Conservation (phyloP, 495 filamentous ascomycete species). For the Xylaria curta region DNA sequence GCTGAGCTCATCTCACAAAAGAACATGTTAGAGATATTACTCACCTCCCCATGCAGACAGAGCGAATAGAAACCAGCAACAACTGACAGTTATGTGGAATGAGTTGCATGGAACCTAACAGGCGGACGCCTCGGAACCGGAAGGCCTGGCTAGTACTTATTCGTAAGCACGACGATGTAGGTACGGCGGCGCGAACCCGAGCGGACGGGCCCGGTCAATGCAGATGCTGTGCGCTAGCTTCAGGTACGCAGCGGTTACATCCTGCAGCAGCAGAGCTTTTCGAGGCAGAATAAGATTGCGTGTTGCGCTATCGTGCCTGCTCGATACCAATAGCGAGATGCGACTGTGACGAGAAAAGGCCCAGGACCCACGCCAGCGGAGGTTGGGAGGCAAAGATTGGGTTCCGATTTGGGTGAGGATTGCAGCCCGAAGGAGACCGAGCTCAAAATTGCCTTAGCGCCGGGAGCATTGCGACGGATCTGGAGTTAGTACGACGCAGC, state of each 20-base stretch:
- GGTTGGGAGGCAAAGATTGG: constrained; percentile 22
- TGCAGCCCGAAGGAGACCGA: constrained; percentile 18
- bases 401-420: constrained; percentile 21
- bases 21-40: not conserved
- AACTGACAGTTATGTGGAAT: not conserved
- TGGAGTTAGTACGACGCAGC: constrained; percentile 16
- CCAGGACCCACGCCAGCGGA: constrained; percentile 11
- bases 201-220: constrained; percentile 3
- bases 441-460: constrained; percentile 20
- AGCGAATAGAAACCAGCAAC: not conserved
- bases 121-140: not conserved
- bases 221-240: constrained; percentile 26
- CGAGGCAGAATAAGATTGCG: constrained; percentile 12
- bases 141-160: not conserved
- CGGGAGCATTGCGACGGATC: constrained; percentile 6
- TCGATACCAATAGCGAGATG: constrained; percentile 17
- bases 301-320: constrained; percentile 7
- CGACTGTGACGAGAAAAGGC: not conserved
- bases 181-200: constrained; percentile 19
- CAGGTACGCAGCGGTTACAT: constrained; percentile 17
- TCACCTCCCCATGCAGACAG: not conserved
- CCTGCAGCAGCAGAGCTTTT: not conserved
- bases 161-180: constrained; percentile 5
- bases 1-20: not conserved
- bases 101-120: constrained; percentile 1